Conservation (phyloP, 2,329 filamentous ascomycete genomes). For the Lizonia empirigonia region DNA sequence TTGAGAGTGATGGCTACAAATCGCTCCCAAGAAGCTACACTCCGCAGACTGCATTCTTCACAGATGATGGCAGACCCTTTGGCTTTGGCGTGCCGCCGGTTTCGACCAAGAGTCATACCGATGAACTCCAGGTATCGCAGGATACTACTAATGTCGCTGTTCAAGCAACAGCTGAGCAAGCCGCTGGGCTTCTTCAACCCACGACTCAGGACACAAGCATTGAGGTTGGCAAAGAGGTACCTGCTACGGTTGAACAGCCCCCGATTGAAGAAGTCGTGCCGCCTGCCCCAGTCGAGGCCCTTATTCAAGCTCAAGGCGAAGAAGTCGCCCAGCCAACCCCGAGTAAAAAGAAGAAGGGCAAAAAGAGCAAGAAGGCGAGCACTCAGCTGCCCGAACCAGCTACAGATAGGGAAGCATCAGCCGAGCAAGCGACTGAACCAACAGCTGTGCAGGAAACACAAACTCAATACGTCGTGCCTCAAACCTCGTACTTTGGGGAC, state of each 20-base stretch:
- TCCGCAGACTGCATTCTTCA: slow-evolving; percentile 18
- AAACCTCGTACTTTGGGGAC: slow-evolving; percentile 9
- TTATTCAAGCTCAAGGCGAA: neutral
- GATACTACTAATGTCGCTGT: neutral
- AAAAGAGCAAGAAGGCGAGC: slow-evolving; percentile 33
- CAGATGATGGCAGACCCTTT: slow-evolving; percentile 15
- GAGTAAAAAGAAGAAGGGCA: slow-evolving; percentile 17
- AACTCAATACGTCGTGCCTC: neutral
- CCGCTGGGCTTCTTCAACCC: neutral
- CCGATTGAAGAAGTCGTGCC: neutral
- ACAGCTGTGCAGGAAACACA: neutral
- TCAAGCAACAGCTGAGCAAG: neutral
- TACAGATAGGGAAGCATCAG: neutral
- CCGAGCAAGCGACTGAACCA: neutral
- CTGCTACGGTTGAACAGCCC: neutral
- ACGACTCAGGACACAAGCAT: neutral
- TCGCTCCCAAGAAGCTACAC: slow-evolving; percentile 3
- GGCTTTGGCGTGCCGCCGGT: neutral
- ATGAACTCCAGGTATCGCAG: neutral
- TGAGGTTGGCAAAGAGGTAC: neutral
- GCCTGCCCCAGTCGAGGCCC: neutral
- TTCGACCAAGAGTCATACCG: neutral
- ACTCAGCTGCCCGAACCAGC: slow-evolving; percentile 1
- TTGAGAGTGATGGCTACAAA: neutral
- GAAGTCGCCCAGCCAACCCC: neutral